Percentiles rank a stretch among this genome's conserved stretches.
These are phyloP conservation scores for Eucalyptus lansdowneana DNA, from an alignment of 345 rosid genomes.

Conservation along the genomic window DNA sequence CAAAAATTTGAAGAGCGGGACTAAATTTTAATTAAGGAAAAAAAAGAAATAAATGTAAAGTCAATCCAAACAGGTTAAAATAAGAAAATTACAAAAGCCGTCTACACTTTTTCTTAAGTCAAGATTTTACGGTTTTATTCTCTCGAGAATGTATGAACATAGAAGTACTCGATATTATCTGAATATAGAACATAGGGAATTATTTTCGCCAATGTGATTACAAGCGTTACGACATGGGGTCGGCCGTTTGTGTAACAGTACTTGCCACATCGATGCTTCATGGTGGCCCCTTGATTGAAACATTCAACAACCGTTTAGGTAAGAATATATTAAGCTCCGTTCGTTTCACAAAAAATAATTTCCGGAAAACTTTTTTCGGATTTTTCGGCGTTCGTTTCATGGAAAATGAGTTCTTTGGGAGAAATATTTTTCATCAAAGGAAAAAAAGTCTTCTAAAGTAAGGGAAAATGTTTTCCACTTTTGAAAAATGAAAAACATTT, in stretches of 20 bases:
- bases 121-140: neutral
- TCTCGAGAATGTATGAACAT: neutral
- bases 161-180: neutral
- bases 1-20: neutral
- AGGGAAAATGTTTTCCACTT: too few species aligned
- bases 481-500: too few species aligned
- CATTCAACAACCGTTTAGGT: neutral
- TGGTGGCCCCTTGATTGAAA: neutral
- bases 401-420: accelerated
- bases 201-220: neutral
- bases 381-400: accelerated
- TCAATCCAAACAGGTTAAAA: neutral
- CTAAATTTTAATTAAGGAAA: neutral
- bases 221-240: neutral
- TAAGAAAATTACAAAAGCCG: neutral
- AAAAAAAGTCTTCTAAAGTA: too few species aligned
- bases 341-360: too few species aligned
- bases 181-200: neutral
- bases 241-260: neutral
- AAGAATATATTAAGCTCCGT: neutral
- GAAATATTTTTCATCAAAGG: accelerated
- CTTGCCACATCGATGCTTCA: neutral
- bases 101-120: neutral
- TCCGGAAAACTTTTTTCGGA: accelerated
- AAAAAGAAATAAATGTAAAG: neutral